Evolutionary conservation across 768 basidiomycete genomes (phyloP), one percentile per base, ranked within the genome.

Genomic region (Suillus bovinus): DNA sequence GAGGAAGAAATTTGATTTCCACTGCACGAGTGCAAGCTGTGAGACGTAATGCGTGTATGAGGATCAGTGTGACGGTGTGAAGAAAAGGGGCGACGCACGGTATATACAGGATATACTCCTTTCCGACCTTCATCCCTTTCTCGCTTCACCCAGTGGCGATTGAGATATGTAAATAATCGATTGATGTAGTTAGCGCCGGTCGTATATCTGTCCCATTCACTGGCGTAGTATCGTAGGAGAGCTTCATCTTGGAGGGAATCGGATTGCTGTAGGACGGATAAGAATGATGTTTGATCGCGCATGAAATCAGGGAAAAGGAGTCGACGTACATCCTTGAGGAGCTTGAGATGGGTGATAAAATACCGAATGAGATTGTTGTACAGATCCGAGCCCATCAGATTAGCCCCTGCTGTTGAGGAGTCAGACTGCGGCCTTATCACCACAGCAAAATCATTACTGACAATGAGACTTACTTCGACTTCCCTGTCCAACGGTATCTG

Each of bases 121-220:
- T 93, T 96, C 69, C 96, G 82, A 17, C 97, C 97, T 75, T 99
- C 96, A 69, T 99, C 96, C 71, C 96, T 87, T 74, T 99, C 97
- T 58, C 96, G 85, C 79, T 96, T 96, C 49, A 99, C 96, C 97
- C 97, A 99, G 77, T 99, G 95, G 24, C 96, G 93, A 77, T 99
- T 99, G 61, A 99, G 84, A 78, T 99, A 99, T 3, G 94, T 96
- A 80, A 99, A 99, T 39, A 99, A 79, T 61, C 96, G 90, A 74
- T 99, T 96, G 77, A 98, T 94, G 73, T 97, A 99, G 72, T 93
- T 94, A 1, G 96, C 96, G 53, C 96, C 96, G 3, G 89, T 96
- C 0, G 97, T 99, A 78, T 98, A 99, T 49, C 95, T 84, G 69
- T 93, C 90, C 97, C 97, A 99, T 75, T 98, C 94, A 63, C 77